These are phyloP conservation scores for Stropharia rugosoannulata DNA, from an alignment of 768 basidiomycete species.

Conservation along the genomic window DNA sequence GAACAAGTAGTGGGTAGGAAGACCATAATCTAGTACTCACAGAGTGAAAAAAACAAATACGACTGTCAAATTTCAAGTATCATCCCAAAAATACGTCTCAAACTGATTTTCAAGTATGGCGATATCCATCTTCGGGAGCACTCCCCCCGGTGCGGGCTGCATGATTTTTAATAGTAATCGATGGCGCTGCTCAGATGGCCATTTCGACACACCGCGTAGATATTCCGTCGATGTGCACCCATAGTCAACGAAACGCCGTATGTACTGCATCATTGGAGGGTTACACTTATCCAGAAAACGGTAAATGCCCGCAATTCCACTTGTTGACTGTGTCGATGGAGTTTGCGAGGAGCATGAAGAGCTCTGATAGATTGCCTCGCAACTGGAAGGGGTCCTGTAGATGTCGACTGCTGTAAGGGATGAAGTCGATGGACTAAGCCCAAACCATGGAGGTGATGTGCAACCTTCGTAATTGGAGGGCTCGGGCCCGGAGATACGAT, in stretches of 20 bases:
- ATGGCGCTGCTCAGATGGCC: neutral
- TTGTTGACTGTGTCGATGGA: neutral
- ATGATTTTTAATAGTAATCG: neutral
- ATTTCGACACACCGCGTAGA: neutral
- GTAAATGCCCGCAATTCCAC: neutral
- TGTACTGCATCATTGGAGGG: slow-evolving; percentile 10
- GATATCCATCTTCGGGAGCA: slow-evolving; percentile 9
- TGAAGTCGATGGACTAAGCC: too few species aligned
- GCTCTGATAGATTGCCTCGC: neutral
- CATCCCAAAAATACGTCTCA: slow-evolving; percentile 6
- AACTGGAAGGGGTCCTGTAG: neutral
- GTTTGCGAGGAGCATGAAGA: neutral
- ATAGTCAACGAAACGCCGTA: slow-evolving; percentile 1
- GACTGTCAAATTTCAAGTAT: neutral
- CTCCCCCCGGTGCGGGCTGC: neutral
- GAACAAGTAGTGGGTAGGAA: too few species aligned
- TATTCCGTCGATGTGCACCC: slow-evolving; percentile 4
- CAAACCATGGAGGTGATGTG: too few species aligned
- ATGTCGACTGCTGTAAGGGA: too few species aligned
- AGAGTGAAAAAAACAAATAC: neutral
- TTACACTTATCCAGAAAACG: slow-evolving; percentile 2
- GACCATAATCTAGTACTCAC: too few species aligned
- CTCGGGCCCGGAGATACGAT: too few species aligned
- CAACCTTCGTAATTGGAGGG: too few species aligned
- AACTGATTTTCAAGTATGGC: slow-evolving; percentile 9